A percentile compares a stretch with the other conserved stretches of the same genome.
These are phyloP conservation scores for Coemansia sp. DNA, from an alignment of 192 early-diverging fungal species.

Conservation along the genomic window DNA sequence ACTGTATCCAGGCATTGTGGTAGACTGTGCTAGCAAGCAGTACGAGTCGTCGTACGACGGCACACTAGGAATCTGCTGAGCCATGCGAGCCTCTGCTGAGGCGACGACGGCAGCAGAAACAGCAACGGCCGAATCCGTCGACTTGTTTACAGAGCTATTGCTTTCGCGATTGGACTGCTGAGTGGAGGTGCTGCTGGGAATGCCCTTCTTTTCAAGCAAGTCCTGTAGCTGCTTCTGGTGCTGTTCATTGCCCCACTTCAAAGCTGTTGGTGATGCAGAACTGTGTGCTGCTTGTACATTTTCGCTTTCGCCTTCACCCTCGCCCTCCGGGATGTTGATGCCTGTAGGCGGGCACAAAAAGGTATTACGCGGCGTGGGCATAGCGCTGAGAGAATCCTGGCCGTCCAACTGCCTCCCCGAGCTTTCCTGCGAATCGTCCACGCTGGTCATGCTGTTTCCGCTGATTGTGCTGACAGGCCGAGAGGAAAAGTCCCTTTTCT, in stretches of 20 bases:
- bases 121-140: not conserved
- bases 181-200: not conserved
- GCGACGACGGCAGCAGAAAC: not conserved
- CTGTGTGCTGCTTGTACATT: not conserved
- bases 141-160: not conserved
- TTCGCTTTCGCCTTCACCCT: not conserved
- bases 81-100: not conserved
- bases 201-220: constrained; percentile 37
- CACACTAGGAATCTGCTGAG: constrained; percentile 2
- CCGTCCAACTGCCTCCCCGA: constrained; percentile 28
- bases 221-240: constrained; percentile 43
- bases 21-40: constrained; percentile 29
- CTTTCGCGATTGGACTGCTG: not conserved
- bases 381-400: constrained; percentile 49
- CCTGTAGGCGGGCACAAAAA: constrained; percentile 51
- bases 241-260: constrained; percentile 40
- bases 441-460: constrained; percentile 45
- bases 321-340: constrained; percentile 32
- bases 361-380: constrained; percentile 55
- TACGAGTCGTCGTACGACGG: constrained; percentile 54
- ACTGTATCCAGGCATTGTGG: not conserved
- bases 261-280: not conserved
- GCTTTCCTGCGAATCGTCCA: constrained; percentile 18
- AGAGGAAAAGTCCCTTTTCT: constrained; percentile 29
- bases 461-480: constrained; percentile 51